Evolutionary conservation across 306 rosid species (phyloP).

Genomic region (Styphnolobium japonicum): DNA sequence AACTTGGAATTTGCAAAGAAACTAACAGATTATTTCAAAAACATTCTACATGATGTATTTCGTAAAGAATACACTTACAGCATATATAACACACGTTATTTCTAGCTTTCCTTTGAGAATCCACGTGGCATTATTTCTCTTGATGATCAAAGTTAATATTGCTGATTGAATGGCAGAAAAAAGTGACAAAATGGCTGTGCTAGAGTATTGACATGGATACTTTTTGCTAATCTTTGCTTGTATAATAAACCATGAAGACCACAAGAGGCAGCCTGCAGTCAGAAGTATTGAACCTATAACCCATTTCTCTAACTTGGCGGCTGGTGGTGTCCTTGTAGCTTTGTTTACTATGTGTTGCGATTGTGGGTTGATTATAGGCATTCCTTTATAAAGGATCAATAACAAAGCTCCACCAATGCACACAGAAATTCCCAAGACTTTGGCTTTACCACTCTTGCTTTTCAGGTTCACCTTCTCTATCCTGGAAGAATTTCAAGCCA

Average conservation of each 20-base stretch:
- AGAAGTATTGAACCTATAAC: slow-evolving; percentile 55
- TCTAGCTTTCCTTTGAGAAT: slow-evolving; percentile 59
- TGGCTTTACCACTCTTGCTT: slow-evolving; percentile 65
- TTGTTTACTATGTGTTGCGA: slow-evolving; percentile 6
- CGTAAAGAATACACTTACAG: slow-evolving; percentile 54
- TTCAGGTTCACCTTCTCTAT: slow-evolving; percentile 67
- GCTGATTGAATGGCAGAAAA: slow-evolving; percentile 73
- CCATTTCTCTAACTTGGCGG: slow-evolving; percentile 49
- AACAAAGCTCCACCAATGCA: slow-evolving; percentile 66
- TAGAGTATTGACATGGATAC: slow-evolving; percentile 74
- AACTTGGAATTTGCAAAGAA: neutral
- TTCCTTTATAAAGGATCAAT: slow-evolving; percentile 70
- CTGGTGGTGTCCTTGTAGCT: neutral
- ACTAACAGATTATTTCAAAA: neutral
- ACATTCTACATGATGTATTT: neutral
- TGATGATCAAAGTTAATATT: slow-evolving; percentile 48
- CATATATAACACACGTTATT: slow-evolving; percentile 51
- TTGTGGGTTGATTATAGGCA: slow-evolving; percentile 40
- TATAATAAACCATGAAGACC: slow-evolving; percentile 94
- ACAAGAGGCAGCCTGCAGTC: slow-evolving; percentile 55
- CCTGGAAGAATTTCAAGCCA: slow-evolving; percentile 36
- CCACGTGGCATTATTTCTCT: slow-evolving; percentile 50
- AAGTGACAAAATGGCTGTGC: slow-evolving; percentile 73
- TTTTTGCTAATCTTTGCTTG: slow-evolving; percentile 66
- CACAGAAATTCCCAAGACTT: slow-evolving; percentile 54